Percentiles rank a stretch among this genome's conserved stretches.
Evolutionary conservation across 2,329 filamentous ascomycete species (phyloP).

Genomic region (Chaetomiaceae sp.): DNA sequence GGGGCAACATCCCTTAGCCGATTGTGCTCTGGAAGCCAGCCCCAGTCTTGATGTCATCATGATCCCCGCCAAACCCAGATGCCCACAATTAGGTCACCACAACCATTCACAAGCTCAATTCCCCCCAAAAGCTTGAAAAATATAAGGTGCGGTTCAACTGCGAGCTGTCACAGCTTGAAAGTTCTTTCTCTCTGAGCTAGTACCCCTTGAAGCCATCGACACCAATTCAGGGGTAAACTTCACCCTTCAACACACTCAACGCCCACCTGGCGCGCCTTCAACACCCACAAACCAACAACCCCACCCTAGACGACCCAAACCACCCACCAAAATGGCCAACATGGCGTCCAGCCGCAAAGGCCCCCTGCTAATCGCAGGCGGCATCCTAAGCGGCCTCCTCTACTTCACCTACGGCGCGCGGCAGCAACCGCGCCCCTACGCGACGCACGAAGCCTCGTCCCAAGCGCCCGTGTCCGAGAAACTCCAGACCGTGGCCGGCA

Average conservation of each 20-base stretch:
- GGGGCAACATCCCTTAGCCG: too few relatives aligned
- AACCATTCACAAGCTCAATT: too few relatives aligned
- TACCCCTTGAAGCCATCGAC: too few relatives aligned
- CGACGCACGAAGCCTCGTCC: not conserved
- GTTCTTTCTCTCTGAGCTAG: too few relatives aligned
- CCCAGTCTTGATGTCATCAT: conserved; percentile 4
- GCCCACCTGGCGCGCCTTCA: not conserved
- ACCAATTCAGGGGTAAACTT: not conserved
- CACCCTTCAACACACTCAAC: not conserved
- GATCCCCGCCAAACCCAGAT: not conserved
- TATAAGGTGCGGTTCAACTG: too few relatives aligned
- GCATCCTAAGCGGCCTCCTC: conserved; percentile 15
- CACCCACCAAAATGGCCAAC: conserved; percentile 16
- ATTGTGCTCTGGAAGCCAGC: too few relatives aligned
- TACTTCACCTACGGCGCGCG: conserved; percentile 21
- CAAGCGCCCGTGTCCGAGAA: conserved; percentile 16
- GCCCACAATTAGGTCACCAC: not conserved
- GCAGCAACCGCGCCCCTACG: conserved; percentile 20
- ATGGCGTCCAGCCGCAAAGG: conserved; percentile 16
- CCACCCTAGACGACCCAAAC: not conserved
- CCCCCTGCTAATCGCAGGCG: conserved; percentile 14
- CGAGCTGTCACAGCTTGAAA: too few relatives aligned
- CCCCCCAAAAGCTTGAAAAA: too few relatives aligned
- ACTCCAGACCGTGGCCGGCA: conserved; percentile 13
- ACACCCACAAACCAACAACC: not conserved